Evolutionary conservation across 2,329 filamentous ascomycete species (phyloP).

Genomic region (Reticulascus tulasneorum): DNA sequence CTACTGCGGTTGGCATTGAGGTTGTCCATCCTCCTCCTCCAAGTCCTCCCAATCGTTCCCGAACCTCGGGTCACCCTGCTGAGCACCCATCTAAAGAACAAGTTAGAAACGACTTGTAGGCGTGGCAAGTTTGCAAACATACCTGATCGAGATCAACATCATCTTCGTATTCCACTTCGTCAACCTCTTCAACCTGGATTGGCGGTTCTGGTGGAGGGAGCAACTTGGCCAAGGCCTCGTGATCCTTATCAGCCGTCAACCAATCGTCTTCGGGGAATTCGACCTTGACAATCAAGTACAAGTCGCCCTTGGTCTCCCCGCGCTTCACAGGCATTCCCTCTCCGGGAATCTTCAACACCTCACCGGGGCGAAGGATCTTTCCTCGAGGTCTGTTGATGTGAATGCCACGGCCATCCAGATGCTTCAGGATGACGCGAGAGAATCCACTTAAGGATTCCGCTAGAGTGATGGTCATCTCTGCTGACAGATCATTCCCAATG

Average conservation of each 20-base stretch:
- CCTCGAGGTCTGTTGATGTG: conserved; percentile 75
- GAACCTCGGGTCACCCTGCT: conserved; percentile 63
- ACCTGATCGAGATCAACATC: conserved; percentile 78
- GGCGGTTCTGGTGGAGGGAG: conserved; percentile 62
- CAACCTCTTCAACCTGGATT: conserved; percentile 69
- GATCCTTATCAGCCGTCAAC: conserved; percentile 66
- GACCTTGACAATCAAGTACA: conserved; percentile 82
- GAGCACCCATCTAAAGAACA: conserved; percentile 63
- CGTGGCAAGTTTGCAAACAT: conserved; percentile 25
- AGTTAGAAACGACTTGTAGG: no score
- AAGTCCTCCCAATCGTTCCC: conserved; percentile 68
- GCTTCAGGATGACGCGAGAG: conserved; percentile 82
- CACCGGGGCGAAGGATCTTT: conserved; percentile 75
- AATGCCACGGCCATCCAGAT: conserved; percentile 91
- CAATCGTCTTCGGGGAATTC: conserved; percentile 86
- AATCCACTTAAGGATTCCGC: conserved; percentile 85
- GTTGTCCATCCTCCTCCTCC: conserved; percentile 60
- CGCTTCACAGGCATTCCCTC: conserved; percentile 96
- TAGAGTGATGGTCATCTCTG: conserved; percentile 75
- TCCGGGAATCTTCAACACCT: conserved; percentile 78
- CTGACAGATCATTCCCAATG: conserved; percentile 77
- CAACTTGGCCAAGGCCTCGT: conserved; percentile 69
- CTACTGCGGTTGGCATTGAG: conserved; percentile 74
- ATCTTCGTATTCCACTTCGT: conserved; percentile 85
- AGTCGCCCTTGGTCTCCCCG: conserved; percentile 76